Conservation (phyloP, 2,329 filamentous ascomycete species). For the Tolypocladium guangdongense region DNA sequence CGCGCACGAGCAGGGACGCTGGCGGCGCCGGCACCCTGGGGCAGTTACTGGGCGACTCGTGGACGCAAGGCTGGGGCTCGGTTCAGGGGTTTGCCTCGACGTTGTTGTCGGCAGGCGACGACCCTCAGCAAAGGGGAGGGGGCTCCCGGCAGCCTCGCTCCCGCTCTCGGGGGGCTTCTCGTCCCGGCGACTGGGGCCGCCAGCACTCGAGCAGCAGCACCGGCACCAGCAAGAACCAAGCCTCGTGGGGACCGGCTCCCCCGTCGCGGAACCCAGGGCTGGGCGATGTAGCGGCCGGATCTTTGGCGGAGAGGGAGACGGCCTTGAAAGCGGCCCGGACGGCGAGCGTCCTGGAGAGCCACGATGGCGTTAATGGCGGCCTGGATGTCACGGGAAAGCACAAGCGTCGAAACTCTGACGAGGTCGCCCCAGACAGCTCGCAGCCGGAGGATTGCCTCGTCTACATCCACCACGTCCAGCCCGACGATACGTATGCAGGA, state of each 20-base stretch:
- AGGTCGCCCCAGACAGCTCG: conserved; percentile 38
- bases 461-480: conserved; percentile 78
- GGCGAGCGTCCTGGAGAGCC: conserved; percentile 49
- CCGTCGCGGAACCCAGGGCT: conserved; percentile 26
- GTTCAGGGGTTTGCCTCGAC: conserved; percentile 43
- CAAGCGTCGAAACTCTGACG: conserved; percentile 61
- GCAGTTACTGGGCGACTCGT: conserved; percentile 38
- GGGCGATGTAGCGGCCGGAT: conserved; percentile 43
- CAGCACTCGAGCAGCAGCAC: conserved; percentile 7
- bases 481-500: conserved; percentile 79
- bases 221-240: conserved; percentile 8
- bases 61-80: conserved; percentile 43
- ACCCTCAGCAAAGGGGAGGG: conserved; percentile 3
- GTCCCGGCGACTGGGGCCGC: conserved; percentile 10
- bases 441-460: conserved; percentile 68
- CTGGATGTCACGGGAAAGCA: conserved; percentile 43
- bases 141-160: not conserved
- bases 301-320: conserved; percentile 40
- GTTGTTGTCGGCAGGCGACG: conserved; percentile 19
- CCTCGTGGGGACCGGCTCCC: conserved; percentile 41
- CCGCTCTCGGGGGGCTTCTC: conserved; percentile 7
- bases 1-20: conserved; percentile 19
- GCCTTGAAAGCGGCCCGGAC: conserved; percentile 44
- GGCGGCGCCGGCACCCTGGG: conserved; percentile 23
- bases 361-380: conserved; percentile 48